Evolutionary conservation across 345 rosid genomes (phyloP), one percentile per base, ranked within the genome.

Genomic region (Mangifera indica): DNA sequence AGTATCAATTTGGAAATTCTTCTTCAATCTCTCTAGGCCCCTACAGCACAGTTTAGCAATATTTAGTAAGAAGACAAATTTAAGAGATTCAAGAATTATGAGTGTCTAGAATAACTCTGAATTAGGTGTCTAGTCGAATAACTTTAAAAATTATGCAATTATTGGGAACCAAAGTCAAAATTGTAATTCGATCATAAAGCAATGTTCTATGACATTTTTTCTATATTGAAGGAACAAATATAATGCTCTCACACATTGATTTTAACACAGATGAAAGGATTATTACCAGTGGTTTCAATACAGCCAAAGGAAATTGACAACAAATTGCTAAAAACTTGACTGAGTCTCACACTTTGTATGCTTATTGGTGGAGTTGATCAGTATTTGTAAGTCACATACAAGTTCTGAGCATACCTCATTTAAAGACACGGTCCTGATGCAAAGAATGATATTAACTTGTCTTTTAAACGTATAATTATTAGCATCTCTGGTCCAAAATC

Each of bases 21-120:
- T 84, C 88, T 72, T 93, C 97, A 1, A 77, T 66, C 82, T 81
- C 89, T 73, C 93, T 95, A 60, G 84, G 87, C 78, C 83, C 93
- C 97, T 91, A 72, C 67, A 76, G 45, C 56, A 63, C 2, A 69
- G 61, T 65, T 79, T 67, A 59, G 45, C 58, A 63, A 37, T 64
- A 32, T 55, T 25, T n/a, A n/a, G n/a, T 15, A 17, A 12, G 54
- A 66, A 45, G 49, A 18, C 9, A 10, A 52, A 56, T 20, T 61
- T 9, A 55, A 32, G 20, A n/a, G 62, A 73, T 63, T 42, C 4
- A 52, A 59, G 44, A 56, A 56, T 13, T 49, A 67, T 7, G 63
- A 56, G n/a, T n/a, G n/a, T n/a, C n/a, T n/a, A 59, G 4, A 14
- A 46, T n/a, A 53, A 22, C 15, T 29, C n/a, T n/a, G n/a, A 46